A percentile compares a stretch with the other conserved stretches of the same genome.
Conservation (phyloP, 2,329 filamentous ascomycete genomes). For the Leptodontidium sp. region DNA sequence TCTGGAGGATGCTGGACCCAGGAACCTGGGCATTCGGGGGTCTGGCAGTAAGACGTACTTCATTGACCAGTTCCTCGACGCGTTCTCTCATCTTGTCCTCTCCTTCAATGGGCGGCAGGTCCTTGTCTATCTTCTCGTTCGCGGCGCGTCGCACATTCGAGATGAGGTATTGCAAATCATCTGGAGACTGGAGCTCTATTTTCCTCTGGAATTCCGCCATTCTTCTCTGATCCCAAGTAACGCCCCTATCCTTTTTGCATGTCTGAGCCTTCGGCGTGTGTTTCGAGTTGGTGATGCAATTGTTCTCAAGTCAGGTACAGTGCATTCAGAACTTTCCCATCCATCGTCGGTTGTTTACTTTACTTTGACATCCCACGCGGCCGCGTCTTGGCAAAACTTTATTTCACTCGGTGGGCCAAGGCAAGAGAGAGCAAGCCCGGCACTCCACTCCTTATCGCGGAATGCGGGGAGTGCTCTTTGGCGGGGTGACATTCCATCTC, state of each 20-base stretch:
- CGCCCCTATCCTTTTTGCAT: too few relatives aligned
- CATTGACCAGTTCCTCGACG: slow-evolving; percentile 67
- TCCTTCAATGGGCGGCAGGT: slow-evolving; percentile 70
- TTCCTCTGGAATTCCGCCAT: slow-evolving; percentile 65
- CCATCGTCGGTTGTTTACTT: slow-evolving; percentile 17
- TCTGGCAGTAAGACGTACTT: slow-evolving; percentile 52
- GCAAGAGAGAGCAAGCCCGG: not conserved
- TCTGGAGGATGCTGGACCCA: not conserved
- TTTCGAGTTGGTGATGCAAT: not conserved
- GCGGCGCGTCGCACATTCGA: slow-evolving; percentile 74
- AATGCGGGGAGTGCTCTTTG: slow-evolving; percentile 21
- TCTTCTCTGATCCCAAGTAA: not conserved
- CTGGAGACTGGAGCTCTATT: slow-evolving; percentile 80
- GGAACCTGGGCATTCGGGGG: not conserved
- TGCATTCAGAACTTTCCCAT: not conserved
- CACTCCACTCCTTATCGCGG: slow-evolving; percentile 19
- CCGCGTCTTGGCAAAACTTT: slow-evolving; percentile 25
- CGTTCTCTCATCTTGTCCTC: slow-evolving; percentile 65
- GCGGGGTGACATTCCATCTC: slow-evolving; percentile 14
- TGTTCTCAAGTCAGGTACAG: not conserved
- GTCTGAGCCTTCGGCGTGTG: not conserved
- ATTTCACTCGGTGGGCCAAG: not conserved
- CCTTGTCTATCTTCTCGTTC: slow-evolving; percentile 70
- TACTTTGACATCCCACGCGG: slow-evolving; percentile 25
- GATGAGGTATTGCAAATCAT: slow-evolving; percentile 76